Percentiles rank a stretch among this genome's conserved stretches.
These are phyloP conservation scores for Paraconiothyrium sp. DNA, from an alignment of 2,329 filamentous ascomycete genomes.

Conservation along the genomic window DNA sequence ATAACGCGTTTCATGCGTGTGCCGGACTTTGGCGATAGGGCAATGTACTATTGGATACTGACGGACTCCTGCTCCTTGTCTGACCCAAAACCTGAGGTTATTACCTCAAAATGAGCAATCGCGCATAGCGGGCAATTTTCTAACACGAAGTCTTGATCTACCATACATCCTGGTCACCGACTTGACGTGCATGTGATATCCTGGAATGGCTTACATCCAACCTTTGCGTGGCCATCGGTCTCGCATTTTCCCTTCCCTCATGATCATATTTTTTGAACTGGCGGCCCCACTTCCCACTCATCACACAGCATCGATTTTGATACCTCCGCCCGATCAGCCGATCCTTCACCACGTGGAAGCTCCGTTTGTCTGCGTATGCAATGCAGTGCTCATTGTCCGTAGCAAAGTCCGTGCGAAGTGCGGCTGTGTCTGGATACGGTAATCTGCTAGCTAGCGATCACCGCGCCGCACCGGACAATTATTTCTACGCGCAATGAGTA, in stretches of 20 bases:
- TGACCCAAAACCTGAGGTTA: neutral
- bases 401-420: constrained; percentile 11
- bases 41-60: neutral
- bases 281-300: neutral
- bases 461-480: neutral
- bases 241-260: too few relatives aligned
- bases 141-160: neutral
- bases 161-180: too few relatives aligned
- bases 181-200: too few relatives aligned
- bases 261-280: neutral
- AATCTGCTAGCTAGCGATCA: neutral
- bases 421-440: neutral
- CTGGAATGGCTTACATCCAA: too few relatives aligned
- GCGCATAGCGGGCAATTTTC: constrained; percentile 2
- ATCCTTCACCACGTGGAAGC: constrained; percentile 12
- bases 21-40: neutral
- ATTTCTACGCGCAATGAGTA: neutral
- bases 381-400: constrained; percentile 11
- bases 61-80: neutral
- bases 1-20: neutral
- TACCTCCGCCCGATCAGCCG: neutral
- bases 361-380: neutral
- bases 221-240: too few relatives aligned
- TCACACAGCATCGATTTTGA: neutral
- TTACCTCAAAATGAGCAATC: neutral